Evolutionary conservation across 2,329 filamentous ascomycete species (phyloP), one percentile per base, ranked within the genome.

Genomic region (Penicillium oxalicum): DNA sequence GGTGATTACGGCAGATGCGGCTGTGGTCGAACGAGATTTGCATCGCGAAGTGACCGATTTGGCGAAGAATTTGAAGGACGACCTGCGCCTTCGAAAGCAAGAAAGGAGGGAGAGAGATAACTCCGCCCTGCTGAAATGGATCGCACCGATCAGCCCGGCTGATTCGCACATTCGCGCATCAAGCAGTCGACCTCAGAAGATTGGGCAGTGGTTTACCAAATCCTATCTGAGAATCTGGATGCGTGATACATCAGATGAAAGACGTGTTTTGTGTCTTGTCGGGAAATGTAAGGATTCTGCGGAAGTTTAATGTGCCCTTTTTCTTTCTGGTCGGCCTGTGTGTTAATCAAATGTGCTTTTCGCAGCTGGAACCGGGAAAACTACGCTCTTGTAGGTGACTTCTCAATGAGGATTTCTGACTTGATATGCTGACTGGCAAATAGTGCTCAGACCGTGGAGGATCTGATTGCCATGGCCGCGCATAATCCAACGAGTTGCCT

Each of bases 321-420:
- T 18, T 18, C 18, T 18, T 18, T 32, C 29, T 8, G 29, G 11
- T 32, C 11, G 29, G 7, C 7, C 7, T 8, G 8, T 32, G 4
- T 32, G 29, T 11, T 32, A 5, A 32, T 32, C 4, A 7, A 32
- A 32, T 3, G 18, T 18, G 18, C 18, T 4, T 5, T 32, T 7
- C 29, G 4, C 4, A 58, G 56, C 56, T 37, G 56, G 56, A 28
- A 51, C 53, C 32, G 56, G 56, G 34, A 58, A 58, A 26, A 50
- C 54, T 1, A 58, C 56, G 1, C 47, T 58, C 7, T 58, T 58
- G 56, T 57, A 11, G 29, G 29, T 32, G 29, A 51, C 54, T 50
- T 26, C 9, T 4, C 5, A 9, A 25, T 27, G 9, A 4, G 3
- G 18, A 1, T 4, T 9, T 29, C 3, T 5, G 1, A n/a, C 9